These are phyloP conservation scores for Candida ponderosae DNA, from an alignment of 805 yeast species.

Conservation along the genomic window DNA sequence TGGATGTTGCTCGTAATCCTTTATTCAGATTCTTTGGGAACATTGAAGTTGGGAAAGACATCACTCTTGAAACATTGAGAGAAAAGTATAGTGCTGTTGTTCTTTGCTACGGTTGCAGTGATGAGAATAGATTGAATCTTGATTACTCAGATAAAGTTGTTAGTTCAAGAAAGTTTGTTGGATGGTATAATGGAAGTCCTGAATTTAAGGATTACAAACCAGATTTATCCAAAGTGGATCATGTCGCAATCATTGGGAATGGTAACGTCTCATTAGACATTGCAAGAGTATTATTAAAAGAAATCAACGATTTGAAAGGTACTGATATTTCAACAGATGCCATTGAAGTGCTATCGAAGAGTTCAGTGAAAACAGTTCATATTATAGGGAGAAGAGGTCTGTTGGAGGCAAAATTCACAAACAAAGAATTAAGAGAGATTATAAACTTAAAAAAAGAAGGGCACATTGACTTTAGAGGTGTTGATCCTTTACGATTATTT, in stretches of 20 bases:
- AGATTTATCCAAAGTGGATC: slow-evolving; percentile 50
- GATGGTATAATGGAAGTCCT: slow-evolving; percentile 95
- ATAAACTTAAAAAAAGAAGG: slow-evolving; percentile 29
- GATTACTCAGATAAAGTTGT: slow-evolving; percentile 53
- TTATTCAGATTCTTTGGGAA: slow-evolving; percentile 64
- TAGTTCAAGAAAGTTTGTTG: slow-evolving; percentile 81
- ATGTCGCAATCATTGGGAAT: slow-evolving; percentile 84
- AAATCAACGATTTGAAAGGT: slow-evolving; percentile 43
- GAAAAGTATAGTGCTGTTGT: slow-evolving; percentile 65
- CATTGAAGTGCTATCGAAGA: slow-evolving; percentile 37
- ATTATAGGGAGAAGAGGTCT: slow-evolving; percentile 85
- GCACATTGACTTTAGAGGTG: slow-evolving; percentile 5
- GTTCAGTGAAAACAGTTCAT: slow-evolving; percentile 54
- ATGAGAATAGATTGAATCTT: slow-evolving; percentile 40
- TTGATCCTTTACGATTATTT: slow-evolving; percentile 6
- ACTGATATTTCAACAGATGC: slow-evolving; percentile 75
- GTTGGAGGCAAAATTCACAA: slow-evolving; percentile 81
- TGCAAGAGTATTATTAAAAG: slow-evolving; percentile 67
- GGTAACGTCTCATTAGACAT: slow-evolving; percentile 96
- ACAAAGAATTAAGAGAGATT: slow-evolving; percentile 84
- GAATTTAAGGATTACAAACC: slow-evolving; percentile 41
- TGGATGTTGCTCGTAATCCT: slow-evolving; percentile 27
- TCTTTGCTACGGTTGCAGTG: slow-evolving; percentile 77
- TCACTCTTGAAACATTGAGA: slow-evolving; percentile 41
- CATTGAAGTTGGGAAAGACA: slow-evolving; percentile 55